Conservation (phyloP, 305 asterid genomes). For the Caryopteris hybrid region DNA sequence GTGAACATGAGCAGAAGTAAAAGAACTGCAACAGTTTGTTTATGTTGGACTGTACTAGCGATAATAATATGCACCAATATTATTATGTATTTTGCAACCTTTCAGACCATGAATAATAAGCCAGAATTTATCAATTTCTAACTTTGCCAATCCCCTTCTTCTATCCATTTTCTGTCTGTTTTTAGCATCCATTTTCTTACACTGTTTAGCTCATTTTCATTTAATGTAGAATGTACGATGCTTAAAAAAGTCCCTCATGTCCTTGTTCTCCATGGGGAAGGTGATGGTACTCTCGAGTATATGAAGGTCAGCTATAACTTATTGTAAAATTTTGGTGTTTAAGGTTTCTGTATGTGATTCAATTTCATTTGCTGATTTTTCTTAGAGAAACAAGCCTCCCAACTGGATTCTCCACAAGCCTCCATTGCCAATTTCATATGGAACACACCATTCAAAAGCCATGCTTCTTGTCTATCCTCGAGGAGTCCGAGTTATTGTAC, state of each 20-base stretch:
- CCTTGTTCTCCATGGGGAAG: slow-evolving; percentile 85
- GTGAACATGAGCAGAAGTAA: background rate
- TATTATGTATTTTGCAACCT: background rate
- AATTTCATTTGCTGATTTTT: slow-evolving; percentile 27
- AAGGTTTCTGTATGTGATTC: slow-evolving; percentile 24
- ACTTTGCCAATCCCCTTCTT: background rate
- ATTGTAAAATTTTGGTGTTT: slow-evolving; percentile 18
- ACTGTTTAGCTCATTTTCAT: slow-evolving; percentile 4
- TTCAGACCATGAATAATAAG: background rate
- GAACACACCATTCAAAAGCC: slow-evolving; percentile 98
- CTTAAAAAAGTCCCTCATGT: slow-evolving; percentile 68
- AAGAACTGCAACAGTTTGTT: background rate
- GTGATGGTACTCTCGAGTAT: slow-evolving; percentile 77
- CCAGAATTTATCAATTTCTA: background rate
- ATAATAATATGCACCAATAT: background rate
- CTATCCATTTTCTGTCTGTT: background rate
- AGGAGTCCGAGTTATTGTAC: slow-evolving; percentile 87
- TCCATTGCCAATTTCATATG: slow-evolving; percentile 92
- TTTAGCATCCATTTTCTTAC: background rate
- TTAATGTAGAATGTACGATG: slow-evolving; percentile 66
- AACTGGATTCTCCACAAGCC: slow-evolving; percentile 97
- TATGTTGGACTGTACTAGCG: background rate
- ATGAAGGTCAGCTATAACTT: slow-evolving; percentile 63
- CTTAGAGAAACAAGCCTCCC: slow-evolving; percentile 71
- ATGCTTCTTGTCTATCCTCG: slow-evolving; percentile 92